A percentile compares a stretch with the other conserved stretches of the same genome.
phyloP scores from a whole-genome alignment of 2,329 filamentous ascomycete species.

The Neofusicoccum parvum region DNA sequence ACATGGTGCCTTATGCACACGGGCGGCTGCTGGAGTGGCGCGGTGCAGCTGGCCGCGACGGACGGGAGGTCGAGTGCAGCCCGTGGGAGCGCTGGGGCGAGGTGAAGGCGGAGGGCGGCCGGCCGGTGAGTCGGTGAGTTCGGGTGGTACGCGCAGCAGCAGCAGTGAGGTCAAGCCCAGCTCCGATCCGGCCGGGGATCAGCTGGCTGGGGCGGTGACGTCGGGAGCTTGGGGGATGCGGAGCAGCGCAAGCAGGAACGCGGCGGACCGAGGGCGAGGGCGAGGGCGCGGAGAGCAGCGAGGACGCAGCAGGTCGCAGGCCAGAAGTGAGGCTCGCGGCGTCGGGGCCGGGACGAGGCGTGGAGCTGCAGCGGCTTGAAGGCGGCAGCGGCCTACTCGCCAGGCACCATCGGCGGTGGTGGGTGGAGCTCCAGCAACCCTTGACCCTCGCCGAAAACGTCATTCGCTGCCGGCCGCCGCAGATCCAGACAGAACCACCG shows the following conservation, averaged over 20 bases:
- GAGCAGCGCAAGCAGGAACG: not conserved
- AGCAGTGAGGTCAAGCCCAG: not conserved
- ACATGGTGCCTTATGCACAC: slow-evolving; percentile 56
- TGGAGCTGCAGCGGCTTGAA: slow-evolving; percentile 12
- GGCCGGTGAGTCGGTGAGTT: slow-evolving; percentile 15
- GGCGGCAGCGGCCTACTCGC: slow-evolving; percentile 2
- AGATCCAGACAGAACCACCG: slow-evolving; percentile 1
- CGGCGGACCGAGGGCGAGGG: not conserved
- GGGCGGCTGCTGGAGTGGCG: slow-evolving; percentile 15
- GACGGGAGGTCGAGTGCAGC: not conserved
- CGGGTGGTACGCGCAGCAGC: slow-evolving; percentile 1
- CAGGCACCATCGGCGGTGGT: not conserved
- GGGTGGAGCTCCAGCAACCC: slow-evolving; percentile 10
- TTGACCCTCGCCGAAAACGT: slow-evolving; percentile 17
- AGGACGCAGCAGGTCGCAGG: not conserved
- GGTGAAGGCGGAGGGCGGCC: not conserved
- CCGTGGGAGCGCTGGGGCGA: slow-evolving; percentile 3
- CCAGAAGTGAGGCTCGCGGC: slow-evolving; percentile 13
- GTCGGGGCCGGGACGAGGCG: slow-evolving; percentile 8
- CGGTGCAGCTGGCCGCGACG: slow-evolving; percentile 15
- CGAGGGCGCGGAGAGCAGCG: not conserved
- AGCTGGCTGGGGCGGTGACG: slow-evolving; percentile 3
- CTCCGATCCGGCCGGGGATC: slow-evolving; percentile 7
- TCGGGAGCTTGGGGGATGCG: not conserved
- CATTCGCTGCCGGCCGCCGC: slow-evolving; percentile 6